Evolutionary conservation across 305 asterid species (phyloP).

Genomic region (Fraxinus greggii): DNA sequence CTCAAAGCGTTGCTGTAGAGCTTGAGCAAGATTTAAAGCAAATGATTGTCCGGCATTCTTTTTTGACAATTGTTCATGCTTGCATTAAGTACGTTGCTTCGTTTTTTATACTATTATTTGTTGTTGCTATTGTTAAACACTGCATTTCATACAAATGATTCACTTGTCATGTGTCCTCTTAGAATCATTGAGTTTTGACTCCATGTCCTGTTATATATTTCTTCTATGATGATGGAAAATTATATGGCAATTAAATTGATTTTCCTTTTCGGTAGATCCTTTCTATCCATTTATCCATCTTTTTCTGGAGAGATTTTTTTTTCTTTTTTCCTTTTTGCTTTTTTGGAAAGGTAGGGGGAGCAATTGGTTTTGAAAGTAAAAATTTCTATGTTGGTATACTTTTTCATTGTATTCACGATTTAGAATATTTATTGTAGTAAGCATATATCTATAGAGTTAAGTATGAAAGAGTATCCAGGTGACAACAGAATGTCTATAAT

Average conservation of each 20-base stretch:
- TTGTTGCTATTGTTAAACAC: conserved; percentile 16
- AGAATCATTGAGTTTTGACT: conserved; percentile 8
- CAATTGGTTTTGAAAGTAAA: neutral
- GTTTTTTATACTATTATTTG: conserved; percentile 26
- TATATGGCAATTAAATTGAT: conserved; percentile 16
- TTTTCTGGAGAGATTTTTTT: neutral
- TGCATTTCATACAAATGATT: conserved; percentile 18
- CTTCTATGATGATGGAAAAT: conserved; percentile 10
- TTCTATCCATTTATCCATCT: neutral
- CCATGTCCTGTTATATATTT: conserved; percentile 18
- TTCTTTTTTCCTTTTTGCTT: neutral
- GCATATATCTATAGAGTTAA: neutral
- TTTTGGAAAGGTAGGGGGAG: neutral
- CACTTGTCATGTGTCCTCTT: conserved; percentile 16
- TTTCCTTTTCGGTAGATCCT: neutral
- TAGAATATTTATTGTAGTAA: conserved; percentile 1
- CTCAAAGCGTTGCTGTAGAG: conserved; percentile 75
- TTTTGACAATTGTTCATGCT: conserved; percentile 95
- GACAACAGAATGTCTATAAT: neutral
- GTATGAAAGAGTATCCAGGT: neutral
- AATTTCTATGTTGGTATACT: neutral
- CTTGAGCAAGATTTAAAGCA: conserved; percentile 97
- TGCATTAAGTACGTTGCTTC: conserved; percentile 74
- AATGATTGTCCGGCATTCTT: conserved; percentile 98
- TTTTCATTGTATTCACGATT: neutral